Conservation (phyloP, 2,329 filamentous ascomycete genomes). For the Diaporthe vaccinii region DNA sequence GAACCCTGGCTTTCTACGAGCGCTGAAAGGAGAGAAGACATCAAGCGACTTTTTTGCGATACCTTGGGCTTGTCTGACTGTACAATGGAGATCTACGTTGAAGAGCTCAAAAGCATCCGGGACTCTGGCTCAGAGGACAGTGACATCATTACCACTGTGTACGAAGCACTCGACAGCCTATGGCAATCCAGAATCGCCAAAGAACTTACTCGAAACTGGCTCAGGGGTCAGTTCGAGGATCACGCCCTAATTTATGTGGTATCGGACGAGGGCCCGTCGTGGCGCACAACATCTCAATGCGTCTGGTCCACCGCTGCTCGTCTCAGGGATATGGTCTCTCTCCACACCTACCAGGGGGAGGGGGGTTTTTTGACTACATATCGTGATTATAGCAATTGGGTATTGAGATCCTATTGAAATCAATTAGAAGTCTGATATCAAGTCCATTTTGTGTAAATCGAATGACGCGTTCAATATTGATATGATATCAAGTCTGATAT, state of each 20-base stretch:
- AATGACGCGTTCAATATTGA: no score
- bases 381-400: no score
- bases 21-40: not conserved
- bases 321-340: conserved; percentile 33
- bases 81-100: conserved; percentile 23
- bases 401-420: no score
- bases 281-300: conserved; percentile 35
- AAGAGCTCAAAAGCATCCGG: conserved; percentile 34
- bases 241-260: conserved; percentile 36
- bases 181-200: not conserved
- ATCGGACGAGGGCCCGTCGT: not conserved
- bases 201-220: not conserved
- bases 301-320: conserved; percentile 39
- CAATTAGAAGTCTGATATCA: no score
- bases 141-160: conserved; percentile 22
- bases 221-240: conserved; percentile 30
- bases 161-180: conserved; percentile 30
- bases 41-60: conserved; percentile 34
- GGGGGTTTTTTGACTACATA: no score
- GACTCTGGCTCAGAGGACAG: not conserved
- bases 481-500: no score
- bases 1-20: not conserved
- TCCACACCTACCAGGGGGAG: no score
- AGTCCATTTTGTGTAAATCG: no score
- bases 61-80: conserved; percentile 34